Evolutionary conservation across 2,329 filamentous ascomycete species (phyloP).

Genomic region (Botrytis elliptica): DNA sequence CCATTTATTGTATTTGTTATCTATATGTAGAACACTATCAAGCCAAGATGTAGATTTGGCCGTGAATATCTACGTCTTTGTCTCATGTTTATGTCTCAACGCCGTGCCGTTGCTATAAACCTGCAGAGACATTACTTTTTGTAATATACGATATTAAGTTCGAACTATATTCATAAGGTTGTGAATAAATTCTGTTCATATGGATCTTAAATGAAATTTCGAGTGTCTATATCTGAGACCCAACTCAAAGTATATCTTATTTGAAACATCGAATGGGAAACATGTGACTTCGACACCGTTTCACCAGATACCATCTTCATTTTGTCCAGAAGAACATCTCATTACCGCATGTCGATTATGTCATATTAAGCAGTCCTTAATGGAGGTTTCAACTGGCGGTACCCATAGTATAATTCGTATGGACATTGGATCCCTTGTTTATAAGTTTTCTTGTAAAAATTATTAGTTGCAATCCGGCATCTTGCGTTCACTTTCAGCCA

Average conservation of each 20-base stretch:
- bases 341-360: background rate
- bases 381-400: fast-evolving
- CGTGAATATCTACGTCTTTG: background rate
- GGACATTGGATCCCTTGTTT: background rate
- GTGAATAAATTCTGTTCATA: fast-evolving
- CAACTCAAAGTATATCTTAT: background rate
- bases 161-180: background rate
- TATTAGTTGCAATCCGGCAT: background rate
- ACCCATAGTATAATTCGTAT: background rate
- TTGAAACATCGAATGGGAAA: background rate
- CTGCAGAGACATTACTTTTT: background rate
- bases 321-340: background rate
- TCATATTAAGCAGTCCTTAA: fast-evolving
- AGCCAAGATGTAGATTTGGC: background rate
- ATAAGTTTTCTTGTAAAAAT: background rate
- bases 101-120: background rate
- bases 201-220: background rate
- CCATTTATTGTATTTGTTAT: background rate
- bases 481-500: background rate
- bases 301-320: background rate
- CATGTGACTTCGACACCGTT: background rate
- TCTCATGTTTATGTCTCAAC: background rate
- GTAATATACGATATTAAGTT: background rate
- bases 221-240: background rate
- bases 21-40: background rate